A percentile compares a stretch with the other conserved stretches of the same genome.
These are phyloP conservation scores for Millerago galiae DNA, from an alignment of 805 yeast genomes.

Conservation along the genomic window DNA sequence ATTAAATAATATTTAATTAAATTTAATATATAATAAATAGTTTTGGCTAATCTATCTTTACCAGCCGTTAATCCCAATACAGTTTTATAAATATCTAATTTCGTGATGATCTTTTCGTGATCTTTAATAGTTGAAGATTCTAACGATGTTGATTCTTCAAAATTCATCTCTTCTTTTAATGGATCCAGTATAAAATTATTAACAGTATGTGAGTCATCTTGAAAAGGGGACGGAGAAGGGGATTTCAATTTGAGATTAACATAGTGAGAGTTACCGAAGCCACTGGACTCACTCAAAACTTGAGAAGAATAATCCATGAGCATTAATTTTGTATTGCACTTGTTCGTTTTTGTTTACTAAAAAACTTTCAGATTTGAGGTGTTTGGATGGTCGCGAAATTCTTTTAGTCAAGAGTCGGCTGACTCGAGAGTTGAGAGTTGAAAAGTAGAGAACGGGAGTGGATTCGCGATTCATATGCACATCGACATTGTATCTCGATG, in stretches of 20 bases:
- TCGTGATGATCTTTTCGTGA: slow-evolving; percentile 4
- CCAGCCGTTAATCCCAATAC: slow-evolving; percentile 54
- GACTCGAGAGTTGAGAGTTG: too few species aligned
- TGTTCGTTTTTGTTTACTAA: neutral
- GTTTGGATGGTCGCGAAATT: too few species aligned
- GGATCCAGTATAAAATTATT: neutral
- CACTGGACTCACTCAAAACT: slow-evolving; percentile 15
- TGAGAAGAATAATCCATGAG: slow-evolving; percentile 19
- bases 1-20: slow-evolving; percentile 42
- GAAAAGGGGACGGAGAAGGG: slow-evolving; percentile 17
- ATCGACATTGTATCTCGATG: too few species aligned
- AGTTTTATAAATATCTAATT: slow-evolving; percentile 41
- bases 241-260: slow-evolving; percentile 19
- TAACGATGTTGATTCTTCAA: neutral
- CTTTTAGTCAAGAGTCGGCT: too few species aligned
- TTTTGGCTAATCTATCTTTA: slow-evolving; percentile 65
- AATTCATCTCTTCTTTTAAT: neutral
- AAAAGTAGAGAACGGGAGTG: too few species aligned
- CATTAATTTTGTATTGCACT: neutral
- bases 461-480: too few species aligned
- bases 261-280: slow-evolving; percentile 13
- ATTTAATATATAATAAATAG: slow-evolving; percentile 52
- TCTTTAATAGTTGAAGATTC: neutral
- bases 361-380: too few species aligned
- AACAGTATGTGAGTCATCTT: neutral